phyloP scores from a whole-genome alignment of 106 monocot genomes.

The Platanthera zijinensis region DNA sequence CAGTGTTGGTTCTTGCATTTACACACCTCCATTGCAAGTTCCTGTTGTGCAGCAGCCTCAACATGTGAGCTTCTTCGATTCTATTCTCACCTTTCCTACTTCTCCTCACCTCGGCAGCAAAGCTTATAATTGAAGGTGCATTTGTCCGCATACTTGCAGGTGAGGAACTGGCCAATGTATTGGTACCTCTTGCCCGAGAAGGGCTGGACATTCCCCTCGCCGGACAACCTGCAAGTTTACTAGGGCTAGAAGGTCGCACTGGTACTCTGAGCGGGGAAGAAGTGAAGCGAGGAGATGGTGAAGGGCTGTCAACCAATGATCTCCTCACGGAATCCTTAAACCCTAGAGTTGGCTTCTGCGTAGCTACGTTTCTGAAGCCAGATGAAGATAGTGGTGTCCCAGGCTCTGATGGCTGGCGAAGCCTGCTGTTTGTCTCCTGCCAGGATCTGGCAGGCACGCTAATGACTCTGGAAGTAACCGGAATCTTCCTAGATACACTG shows the following conservation, averaged over 20 bases:
- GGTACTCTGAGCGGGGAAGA: slow-evolving; percentile 29
- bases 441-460: slow-evolving; percentile 66
- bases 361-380: slow-evolving; percentile 5
- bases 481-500: slow-evolving; percentile 11
- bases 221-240: slow-evolving; percentile 29
- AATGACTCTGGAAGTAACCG: slow-evolving; percentile 32
- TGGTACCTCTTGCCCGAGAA: slow-evolving; percentile 26
- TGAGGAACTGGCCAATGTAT: slow-evolving; percentile 5
- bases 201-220: slow-evolving; percentile 52
- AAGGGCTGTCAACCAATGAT: slow-evolving; percentile 25
- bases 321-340: slow-evolving; percentile 12
- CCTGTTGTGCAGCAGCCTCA: slow-evolving; percentile 71
- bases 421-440: slow-evolving; percentile 62
- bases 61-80: slow-evolving; percentile 83
- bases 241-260: slow-evolving; percentile 34
- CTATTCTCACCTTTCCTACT: slow-evolving; percentile 83
- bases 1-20: slow-evolving; percentile 53
- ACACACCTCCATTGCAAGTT: slow-evolving; percentile 78
- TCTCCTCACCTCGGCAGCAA: slow-evolving; percentile 80
- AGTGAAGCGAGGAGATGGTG: slow-evolving; percentile 22
- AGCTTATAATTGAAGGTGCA: slow-evolving; percentile 91
- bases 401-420: slow-evolving; percentile 44
- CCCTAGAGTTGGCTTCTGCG: slow-evolving; percentile 15
- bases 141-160: slow-evolving; percentile 22
- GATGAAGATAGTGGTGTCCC: slow-evolving; percentile 22